Base-by-base conservation (phyloP, 2,329 filamentous ascomycete genomes). In the Phialophora verrucosa region DNA sequence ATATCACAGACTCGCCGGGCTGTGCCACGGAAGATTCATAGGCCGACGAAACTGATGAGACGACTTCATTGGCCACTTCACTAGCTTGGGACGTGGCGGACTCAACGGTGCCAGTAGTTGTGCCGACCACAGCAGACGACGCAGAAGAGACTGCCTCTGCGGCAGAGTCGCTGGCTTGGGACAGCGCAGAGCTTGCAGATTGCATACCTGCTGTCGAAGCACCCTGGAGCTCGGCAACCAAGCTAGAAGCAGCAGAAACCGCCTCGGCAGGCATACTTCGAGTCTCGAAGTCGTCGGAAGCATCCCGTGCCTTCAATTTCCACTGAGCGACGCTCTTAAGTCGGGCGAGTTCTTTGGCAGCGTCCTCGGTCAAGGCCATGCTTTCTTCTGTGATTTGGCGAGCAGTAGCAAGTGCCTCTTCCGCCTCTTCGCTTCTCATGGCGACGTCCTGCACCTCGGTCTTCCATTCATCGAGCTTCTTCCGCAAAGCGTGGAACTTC, bases 401-500 rank as follows among this genome's bases (percentile, higher is more conserved):
- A 4, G 87, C 88, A 44, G 87, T 85, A 35, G 87, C 83, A 73
- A 90, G 88, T 20, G 92, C 91, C 62, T 87, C 81, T 23, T 84
- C 81, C 12, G 97, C 83, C 29, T 87, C 88, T 8, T 90, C 86
- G 75, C 97, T 91, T 3, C 87, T 85, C 66, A 90, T 85, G 47
- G 92, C 91, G 61, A 93, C 86, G 65, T 88, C 83, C 75, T 92
- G 89, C 56, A 99, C 88, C 72, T 96, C 91, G 42, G 87, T 84
- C 63, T 91, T 90, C 93, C 94, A 97, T 73, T 92, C 88, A 56
- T 90, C 89, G 60, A 97, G 91, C 12, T 91, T 90, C 62, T 86
- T 87, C 81, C 91, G 96, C 65, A 99, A 83, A 66, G 91, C 88
- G 77, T 98, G 93, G 75, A 97, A 99, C 77, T 94, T 95, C 66